A percentile compares a stretch with the other conserved stretches of the same genome.
Evolutionary conservation across 2,329 filamentous ascomycete genomes (phyloP).

Genomic region (Phyllosticta citribraziliensis): DNA sequence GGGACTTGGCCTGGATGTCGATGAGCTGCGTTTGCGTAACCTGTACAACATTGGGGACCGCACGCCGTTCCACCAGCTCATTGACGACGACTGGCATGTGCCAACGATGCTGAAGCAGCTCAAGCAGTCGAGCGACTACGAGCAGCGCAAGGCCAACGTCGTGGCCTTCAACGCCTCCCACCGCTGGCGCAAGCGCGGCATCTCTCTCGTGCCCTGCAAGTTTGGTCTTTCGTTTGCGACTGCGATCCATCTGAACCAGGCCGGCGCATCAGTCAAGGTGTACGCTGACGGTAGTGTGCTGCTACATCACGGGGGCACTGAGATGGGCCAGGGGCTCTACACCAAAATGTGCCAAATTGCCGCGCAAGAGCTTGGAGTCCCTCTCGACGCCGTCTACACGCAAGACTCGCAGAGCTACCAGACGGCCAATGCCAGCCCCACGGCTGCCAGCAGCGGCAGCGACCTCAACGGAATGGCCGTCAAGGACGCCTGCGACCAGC

Average conservation of each 20-base stretch:
- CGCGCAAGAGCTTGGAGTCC: slow-evolving; percentile 77
- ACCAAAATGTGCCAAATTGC: slow-evolving; percentile 96
- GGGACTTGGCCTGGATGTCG: slow-evolving; percentile 70
- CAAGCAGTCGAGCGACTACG: slow-evolving; percentile 62
- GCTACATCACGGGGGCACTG: slow-evolving; percentile 86
- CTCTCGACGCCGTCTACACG: slow-evolving; percentile 73
- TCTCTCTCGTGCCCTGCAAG: slow-evolving; percentile 82
- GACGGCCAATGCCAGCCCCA: slow-evolving; percentile 80
- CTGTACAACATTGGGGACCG: slow-evolving; percentile 66
- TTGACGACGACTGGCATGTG: slow-evolving; percentile 80
- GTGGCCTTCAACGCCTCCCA: slow-evolving; percentile 69
- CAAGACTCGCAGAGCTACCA: slow-evolving; percentile 83
- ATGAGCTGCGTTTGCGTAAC: slow-evolving; percentile 71
- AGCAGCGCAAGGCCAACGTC: slow-evolving; percentile 56
- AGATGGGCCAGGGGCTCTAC: slow-evolving; percentile 94
- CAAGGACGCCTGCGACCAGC: slow-evolving; percentile 77
- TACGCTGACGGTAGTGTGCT: slow-evolving; percentile 90
- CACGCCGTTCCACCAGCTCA: slow-evolving; percentile 82
- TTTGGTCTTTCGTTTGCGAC: slow-evolving; percentile 90
- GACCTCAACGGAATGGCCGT: slow-evolving; percentile 94
- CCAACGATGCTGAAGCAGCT: slow-evolving; percentile 87
- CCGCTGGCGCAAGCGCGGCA: slow-evolving; percentile 87
- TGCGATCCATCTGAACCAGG: slow-evolving; percentile 88
- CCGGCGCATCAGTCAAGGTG: slow-evolving; percentile 84
- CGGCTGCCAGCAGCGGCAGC: slow-evolving; percentile 84